Base-by-base conservation (phyloP, 345 rosid genomes). In the Pelargonium nanum region DNA sequence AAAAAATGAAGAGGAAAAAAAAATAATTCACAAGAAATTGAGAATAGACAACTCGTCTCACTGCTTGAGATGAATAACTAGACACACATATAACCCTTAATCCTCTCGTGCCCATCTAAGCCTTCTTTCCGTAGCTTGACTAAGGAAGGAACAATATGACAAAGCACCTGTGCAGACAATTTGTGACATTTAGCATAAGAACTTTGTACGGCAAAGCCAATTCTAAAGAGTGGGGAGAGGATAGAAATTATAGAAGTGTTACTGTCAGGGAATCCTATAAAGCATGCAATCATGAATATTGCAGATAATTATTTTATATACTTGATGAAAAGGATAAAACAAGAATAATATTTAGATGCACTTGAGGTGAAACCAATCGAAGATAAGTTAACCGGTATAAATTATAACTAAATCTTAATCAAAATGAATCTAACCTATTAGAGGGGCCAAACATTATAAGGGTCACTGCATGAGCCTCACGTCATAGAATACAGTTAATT, bases 41-140 rank as follows among this genome's bases (percentile, higher is more conserved):
- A 40, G 48, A 9, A 40, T 40, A 9, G 48, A 40, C 48, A 40
- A 67, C 72, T 80, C 53, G 61, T 86, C 83, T 83, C 83, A 78
- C 87, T 70, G 83, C 85, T 75, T 74, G 80, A 90, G 83, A 79
- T 66, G 75, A 66, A 81, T 72, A 75, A 80, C 77, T 77, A 86
- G 73, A 88, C 98, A 85, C 85, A 92, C 98, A 92, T 92, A 82
- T 89, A 89, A 79, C 96, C 82, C 92, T 92, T 92, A 71, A 92
- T 89, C 89, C 85, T 89, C 86, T 92, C 96, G 1, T 85, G 83
- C 54, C 88, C 98, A 77, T 89, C 98, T 72, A 92, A 81, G 74
- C 98, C 98, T 87, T 92, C 96, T 74, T 92, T 89, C 63, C 96
- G 78, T 72, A 89, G 81, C 83, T 85, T 87, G 78, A 87, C 95